Evolutionary conservation across 352 stramenopile species (phyloP).

Genomic region (Globisporangium mamillatum): DNA sequence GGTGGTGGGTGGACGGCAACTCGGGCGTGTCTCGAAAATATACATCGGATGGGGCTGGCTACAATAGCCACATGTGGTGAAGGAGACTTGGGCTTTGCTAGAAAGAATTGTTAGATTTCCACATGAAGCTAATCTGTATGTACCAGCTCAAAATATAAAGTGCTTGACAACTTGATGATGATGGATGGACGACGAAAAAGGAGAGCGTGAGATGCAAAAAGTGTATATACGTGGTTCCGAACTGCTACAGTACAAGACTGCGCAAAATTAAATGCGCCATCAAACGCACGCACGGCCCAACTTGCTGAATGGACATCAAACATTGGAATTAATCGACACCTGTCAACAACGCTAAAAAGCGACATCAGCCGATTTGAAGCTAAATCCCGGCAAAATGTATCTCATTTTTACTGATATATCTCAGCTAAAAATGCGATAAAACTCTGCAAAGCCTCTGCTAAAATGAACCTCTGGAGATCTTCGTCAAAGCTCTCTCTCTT

Average conservation of each 20-base stretch:
- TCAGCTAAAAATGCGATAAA: background rate
- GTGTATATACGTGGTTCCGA: background rate
- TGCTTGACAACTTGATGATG: background rate
- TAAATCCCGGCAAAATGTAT: background rate
- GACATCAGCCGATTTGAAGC: background rate
- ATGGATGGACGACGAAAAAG: background rate
- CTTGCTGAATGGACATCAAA: background rate
- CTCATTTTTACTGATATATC: background rate
- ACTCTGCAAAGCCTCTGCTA: no score
- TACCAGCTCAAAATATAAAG: background rate
- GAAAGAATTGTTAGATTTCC: no score
- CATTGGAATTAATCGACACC: background rate
- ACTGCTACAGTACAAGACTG: background rate
- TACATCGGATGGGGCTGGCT: background rate
- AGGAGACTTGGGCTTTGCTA: background rate
- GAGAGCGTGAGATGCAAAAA: background rate
- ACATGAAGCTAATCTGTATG: background rate
- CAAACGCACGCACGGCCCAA: no score
- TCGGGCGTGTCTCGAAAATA: background rate
- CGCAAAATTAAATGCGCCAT: background rate
- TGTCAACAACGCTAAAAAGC: background rate
- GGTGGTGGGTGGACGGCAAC: background rate
- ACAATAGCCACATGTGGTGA: background rate
- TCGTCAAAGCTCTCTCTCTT: no score
- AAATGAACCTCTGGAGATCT: no score